Conservation (phyloP, 495 filamentous ascomycete genomes). For the Terfezia claveryi region DNA sequence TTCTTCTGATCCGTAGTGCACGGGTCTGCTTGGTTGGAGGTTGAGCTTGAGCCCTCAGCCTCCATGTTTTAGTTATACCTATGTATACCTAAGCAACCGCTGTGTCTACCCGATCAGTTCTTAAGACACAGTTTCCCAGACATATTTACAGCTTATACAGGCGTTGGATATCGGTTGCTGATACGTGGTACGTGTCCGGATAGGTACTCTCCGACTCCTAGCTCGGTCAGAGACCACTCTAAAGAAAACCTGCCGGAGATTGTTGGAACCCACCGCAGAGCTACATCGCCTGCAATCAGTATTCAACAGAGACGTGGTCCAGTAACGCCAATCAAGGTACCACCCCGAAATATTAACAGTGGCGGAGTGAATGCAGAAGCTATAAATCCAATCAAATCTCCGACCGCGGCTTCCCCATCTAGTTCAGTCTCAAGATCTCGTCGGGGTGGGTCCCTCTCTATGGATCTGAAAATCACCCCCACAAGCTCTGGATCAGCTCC, state of each 20-base stretch:
- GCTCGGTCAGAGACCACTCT: neutral
- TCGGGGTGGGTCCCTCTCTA: neutral
- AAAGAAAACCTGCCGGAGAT: neutral
- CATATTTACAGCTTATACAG: neutral
- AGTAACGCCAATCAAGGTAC: neutral
- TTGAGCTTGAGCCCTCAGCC: neutral
- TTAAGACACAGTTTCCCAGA: too few relatives aligned
- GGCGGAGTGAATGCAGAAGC: neutral
- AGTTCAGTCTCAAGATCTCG: neutral
- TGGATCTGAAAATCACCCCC: neutral
- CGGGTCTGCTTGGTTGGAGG: too few relatives aligned
- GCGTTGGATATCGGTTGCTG: neutral
- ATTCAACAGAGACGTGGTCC: neutral
- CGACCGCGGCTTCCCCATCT: neutral
- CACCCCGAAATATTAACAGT: neutral
- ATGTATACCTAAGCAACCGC: neutral
- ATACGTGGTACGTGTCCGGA: neutral
- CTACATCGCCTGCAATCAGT: neutral
- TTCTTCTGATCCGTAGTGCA: neutral
- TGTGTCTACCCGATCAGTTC: neutral
- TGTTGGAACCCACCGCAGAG: neutral
- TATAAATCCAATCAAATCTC: neutral
- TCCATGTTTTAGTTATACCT: neutral
- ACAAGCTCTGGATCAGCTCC: slow-evolving; percentile 2
- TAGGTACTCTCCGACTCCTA: neutral